These are phyloP conservation scores for Orychophragmus violaceus DNA, from an alignment of 345 rosid genomes.

Conservation along the genomic window DNA sequence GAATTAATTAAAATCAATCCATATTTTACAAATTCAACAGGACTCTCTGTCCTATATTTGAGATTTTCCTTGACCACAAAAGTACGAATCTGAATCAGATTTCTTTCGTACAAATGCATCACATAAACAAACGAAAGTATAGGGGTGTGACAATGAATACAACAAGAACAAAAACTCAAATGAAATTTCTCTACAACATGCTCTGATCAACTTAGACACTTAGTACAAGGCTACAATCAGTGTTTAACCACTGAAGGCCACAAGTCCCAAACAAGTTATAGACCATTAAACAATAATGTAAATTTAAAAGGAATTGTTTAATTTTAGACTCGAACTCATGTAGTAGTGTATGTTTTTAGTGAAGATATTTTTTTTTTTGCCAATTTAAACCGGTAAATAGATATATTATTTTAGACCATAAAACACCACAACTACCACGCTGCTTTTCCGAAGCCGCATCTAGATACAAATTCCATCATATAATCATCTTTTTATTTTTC, in stretches of 20 bases:
- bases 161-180: background rate
- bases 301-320: no score
- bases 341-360: no score
- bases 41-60: background rate
- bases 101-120: conserved; percentile 19
- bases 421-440: no score
- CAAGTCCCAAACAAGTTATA: no score
- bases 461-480: conserved; percentile 1
- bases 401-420: no score
- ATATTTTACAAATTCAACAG: background rate
- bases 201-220: background rate
- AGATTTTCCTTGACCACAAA: conserved; percentile 6
- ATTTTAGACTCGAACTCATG: no score
- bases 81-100: conserved; percentile 5
- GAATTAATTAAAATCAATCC: background rate
- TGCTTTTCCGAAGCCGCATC: no score
- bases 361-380: no score
- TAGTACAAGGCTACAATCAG: no score
- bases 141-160: conserved; percentile 5
- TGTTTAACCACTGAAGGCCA: no score
- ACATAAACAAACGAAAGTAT: conserved; percentile 11
- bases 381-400: no score
- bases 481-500: conserved; percentile 3
- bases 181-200: conserved; percentile 1
- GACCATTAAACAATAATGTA: no score